phyloP scores from a whole-genome alignment of 768 basidiomycete species.

The Coprinopsis strossmayeri region DNA sequence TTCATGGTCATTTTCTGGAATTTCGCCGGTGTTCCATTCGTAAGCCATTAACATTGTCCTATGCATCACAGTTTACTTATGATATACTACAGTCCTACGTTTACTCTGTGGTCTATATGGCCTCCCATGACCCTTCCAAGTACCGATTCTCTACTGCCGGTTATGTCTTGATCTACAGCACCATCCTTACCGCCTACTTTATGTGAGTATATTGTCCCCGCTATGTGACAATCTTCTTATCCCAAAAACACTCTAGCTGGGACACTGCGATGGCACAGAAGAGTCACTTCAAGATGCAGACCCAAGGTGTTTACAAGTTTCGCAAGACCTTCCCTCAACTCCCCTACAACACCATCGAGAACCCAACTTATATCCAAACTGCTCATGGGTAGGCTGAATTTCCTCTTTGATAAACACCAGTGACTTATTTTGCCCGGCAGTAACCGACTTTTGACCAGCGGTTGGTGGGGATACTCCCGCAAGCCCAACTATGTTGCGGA shows the following conservation, averaged over 20 bases:
- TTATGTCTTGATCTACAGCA: constrained; percentile 67
- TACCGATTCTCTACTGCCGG: constrained; percentile 81
- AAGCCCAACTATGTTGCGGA: constrained; percentile 98
- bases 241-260: constrained; percentile 47
- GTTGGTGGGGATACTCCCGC: constrained; percentile 92
- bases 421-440: constrained; percentile 26
- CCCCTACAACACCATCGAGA: constrained; percentile 72
- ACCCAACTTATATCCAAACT: constrained; percentile 91
- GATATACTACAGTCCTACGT: constrained; percentile 68
- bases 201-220: constrained; percentile 43
- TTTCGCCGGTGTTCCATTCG: constrained; percentile 88
- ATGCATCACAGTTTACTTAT: not conserved
- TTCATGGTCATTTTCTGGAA: constrained; percentile 99
- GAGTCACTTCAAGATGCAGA: constrained; percentile 96
- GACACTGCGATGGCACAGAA: constrained; percentile 96
- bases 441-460: constrained; percentile 85
- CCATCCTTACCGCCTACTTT: constrained; percentile 79
- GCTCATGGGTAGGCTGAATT: constrained; percentile 70
- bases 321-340: constrained; percentile 94
- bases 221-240: not conserved
- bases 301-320: constrained; percentile 77
- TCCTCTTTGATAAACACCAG: not conserved
- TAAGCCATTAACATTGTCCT: constrained; percentile 32
- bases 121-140: constrained; percentile 80
- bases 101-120: constrained; percentile 97